Conservation (phyloP, 805 yeast species). For the Wickerhamiella cacticola region DNA sequence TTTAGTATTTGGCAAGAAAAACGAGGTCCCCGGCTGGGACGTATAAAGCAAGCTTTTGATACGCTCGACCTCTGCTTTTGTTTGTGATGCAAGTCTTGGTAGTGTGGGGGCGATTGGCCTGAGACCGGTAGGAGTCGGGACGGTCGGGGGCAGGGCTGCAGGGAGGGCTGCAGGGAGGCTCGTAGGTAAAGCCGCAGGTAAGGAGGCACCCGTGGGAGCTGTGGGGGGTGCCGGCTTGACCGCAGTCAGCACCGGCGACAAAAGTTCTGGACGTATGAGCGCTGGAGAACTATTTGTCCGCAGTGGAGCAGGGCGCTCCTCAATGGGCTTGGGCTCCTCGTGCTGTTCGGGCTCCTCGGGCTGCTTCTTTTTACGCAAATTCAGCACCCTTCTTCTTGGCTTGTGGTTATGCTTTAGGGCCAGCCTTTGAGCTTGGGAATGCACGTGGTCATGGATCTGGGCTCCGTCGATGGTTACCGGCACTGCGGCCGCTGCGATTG, state of each 20-base stretch:
- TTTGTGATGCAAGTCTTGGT: background rate
- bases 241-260: background rate
- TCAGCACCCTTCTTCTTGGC: constrained; percentile 27
- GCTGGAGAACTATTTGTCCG: constrained; percentile 1
- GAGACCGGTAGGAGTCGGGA: background rate
- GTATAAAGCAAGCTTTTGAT: constrained; percentile 5
- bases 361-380: constrained; percentile 16
- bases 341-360: background rate
- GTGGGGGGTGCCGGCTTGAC: background rate
- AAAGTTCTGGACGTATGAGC: background rate
- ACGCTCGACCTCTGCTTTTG: constrained; percentile 11
- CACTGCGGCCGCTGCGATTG: constrained; percentile 24
- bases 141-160: background rate
- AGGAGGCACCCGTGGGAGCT: background rate
- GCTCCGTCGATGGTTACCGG: constrained; percentile 12
- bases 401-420: constrained; percentile 16
- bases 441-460: constrained; percentile 24
- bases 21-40: background rate
- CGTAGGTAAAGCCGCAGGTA: background rate
- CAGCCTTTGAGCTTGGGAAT: constrained; percentile 16
- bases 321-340: background rate
- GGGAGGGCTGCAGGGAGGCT: background rate
- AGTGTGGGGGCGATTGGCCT: background rate
- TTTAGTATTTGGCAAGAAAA: constrained; percentile 8
- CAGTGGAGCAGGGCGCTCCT: background rate